phyloP scores from a whole-genome alignment of 2,329 filamentous ascomycete genomes.

The Periconia macrospinosa region DNA sequence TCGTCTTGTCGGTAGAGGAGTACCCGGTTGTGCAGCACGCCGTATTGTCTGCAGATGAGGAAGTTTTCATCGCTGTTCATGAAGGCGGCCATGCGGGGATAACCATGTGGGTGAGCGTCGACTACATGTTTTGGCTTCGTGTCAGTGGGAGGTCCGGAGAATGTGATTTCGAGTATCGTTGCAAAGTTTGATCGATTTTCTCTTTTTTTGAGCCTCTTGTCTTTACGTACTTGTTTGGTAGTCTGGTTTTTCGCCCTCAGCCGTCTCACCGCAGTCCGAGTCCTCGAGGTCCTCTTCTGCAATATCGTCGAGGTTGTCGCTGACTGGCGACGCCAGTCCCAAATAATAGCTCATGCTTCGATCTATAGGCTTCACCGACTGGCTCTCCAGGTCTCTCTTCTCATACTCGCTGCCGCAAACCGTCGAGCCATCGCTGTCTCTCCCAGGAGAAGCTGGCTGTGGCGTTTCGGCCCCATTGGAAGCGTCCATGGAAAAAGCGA shows the following conservation, averaged over 20 bases:
- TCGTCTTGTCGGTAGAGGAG: constrained; percentile 17
- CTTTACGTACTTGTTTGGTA: constrained; percentile 8
- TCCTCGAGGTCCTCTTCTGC: constrained; percentile 6
- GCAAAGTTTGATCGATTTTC: background rate
- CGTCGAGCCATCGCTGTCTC: constrained; percentile 5
- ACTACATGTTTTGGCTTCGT: constrained; percentile 8
- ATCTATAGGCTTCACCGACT: constrained; percentile 1
- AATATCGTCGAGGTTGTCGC: constrained; percentile 8
- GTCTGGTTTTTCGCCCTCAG: constrained; percentile 3
- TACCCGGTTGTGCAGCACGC: constrained; percentile 44
- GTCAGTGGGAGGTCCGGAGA: background rate
- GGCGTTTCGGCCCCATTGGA: constrained; percentile 7
- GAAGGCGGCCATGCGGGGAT: constrained; percentile 44
- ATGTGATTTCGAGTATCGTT: too few relatives aligned
- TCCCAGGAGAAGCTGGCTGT: background rate
- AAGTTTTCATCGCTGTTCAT: constrained; percentile 48
- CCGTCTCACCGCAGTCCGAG: constrained; percentile 1
- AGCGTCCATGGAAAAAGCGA: constrained; percentile 3
- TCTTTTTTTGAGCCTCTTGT: background rate
- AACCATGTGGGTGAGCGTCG: constrained; percentile 29
- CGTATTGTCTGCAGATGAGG: constrained; percentile 47
- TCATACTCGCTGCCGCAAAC: constrained; percentile 8
- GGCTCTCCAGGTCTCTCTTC: constrained; percentile 9
- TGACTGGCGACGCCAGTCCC: constrained; percentile 5
- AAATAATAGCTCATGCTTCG: constrained; percentile 8